phyloP scores from a whole-genome alignment of 768 basidiomycete species.

The Naganishia vishniacii region DNA sequence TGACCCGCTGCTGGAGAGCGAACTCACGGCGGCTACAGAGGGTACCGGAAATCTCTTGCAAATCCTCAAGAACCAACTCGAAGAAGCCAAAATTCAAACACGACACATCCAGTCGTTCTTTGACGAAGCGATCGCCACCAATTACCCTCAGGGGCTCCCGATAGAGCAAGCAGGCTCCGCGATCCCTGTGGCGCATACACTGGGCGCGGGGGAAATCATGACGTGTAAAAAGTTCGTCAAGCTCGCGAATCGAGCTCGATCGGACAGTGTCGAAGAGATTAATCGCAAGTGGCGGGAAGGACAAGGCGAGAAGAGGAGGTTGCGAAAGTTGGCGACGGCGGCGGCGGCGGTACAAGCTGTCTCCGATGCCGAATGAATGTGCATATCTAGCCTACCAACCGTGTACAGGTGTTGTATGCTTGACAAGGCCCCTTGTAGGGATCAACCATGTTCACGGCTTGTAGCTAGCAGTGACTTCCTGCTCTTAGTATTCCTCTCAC shows the following conservation, averaged over 20 bases:
- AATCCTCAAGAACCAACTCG: constrained; percentile 29
- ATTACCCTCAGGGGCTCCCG: constrained; percentile 52
- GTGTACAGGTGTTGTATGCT: too few relatives aligned
- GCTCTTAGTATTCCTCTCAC: too few relatives aligned
- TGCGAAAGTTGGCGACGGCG: constrained; percentile 28
- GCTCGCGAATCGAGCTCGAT: constrained; percentile 61
- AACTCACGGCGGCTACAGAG: constrained; percentile 25
- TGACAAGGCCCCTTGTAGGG: too few relatives aligned
- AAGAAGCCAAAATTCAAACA: constrained; percentile 48
- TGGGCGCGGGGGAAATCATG: constrained; percentile 66
- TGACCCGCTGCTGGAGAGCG: constrained; percentile 14
- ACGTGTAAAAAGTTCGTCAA: constrained; percentile 63
- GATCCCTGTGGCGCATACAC: constrained; percentile 49
- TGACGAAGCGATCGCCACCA: constrained; percentile 55
- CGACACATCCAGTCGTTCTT: constrained; percentile 65
- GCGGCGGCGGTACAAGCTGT: constrained; percentile 6
- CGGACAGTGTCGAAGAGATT: constrained; percentile 64
- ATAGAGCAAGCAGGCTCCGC: constrained; percentile 44
- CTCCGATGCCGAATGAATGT: not conserved
- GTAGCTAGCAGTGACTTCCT: too few relatives aligned
- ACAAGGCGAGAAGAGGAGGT: constrained; percentile 35
- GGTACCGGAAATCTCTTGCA: constrained; percentile 34
- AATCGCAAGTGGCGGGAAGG: constrained; percentile 75
- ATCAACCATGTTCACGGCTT: too few relatives aligned
- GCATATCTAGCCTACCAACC: too few relatives aligned